Evolutionary conservation across 257 asterid species (phyloP).

Genomic region (Anisodus acutangulus): DNA sequence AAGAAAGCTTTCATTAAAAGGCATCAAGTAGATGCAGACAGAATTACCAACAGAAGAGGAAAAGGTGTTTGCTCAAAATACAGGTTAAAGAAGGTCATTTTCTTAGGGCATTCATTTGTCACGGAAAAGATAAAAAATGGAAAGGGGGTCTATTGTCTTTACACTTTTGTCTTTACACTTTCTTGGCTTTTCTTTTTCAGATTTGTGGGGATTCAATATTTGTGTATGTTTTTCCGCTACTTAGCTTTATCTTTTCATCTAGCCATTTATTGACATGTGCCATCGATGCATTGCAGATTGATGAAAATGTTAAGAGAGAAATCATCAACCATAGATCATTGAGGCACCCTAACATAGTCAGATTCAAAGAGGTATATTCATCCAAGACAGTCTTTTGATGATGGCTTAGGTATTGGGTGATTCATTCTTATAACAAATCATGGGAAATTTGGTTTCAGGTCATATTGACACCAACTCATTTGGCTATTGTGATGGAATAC

Average conservation of each 20-base stretch:
- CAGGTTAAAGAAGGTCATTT: neutral
- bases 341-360: conserved; percentile 90
- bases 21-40: too few relatives aligned
- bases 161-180: neutral
- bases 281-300: conserved; percentile 56
- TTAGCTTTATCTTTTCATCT: neutral
- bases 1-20: too few relatives aligned
- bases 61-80: too few relatives aligned
- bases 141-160: neutral
- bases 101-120: too few relatives aligned
- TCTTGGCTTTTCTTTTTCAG: neutral
- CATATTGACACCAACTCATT: conserved; percentile 89
- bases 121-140: neutral
- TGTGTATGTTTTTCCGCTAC: neutral
- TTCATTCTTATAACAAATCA: neutral
- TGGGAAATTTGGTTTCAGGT: conserved; percentile 48
- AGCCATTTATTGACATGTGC: neutral
- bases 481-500: conserved; percentile 98
- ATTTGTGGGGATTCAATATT: neutral
- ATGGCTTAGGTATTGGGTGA: conserved; percentile 14
- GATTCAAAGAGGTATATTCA: conserved; percentile 76
- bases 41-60: too few relatives aligned
- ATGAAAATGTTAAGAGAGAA: conserved; percentile 91
- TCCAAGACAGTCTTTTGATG: neutral
- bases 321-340: conserved; percentile 90